Base-by-base conservation (phyloP, 441 rosid species). In the Populus hybrid region DNA sequence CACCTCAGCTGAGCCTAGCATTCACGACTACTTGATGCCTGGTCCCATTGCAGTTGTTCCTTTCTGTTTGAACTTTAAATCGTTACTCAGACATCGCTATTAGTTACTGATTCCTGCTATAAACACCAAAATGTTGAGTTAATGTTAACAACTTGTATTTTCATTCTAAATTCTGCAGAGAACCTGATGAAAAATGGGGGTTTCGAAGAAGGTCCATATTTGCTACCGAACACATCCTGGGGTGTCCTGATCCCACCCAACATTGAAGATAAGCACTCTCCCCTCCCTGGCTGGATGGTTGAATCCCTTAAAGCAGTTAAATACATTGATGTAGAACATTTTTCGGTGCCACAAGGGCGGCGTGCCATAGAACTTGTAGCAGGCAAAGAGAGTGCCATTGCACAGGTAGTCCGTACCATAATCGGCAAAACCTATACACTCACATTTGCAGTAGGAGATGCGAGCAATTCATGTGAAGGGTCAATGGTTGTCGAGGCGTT, bases 221-320 rank as follows among this genome's bases (percentile, higher is more conserved):
- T 93, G 9, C 82, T 93, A 72, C 95, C 93, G 20, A 93, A 92
- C 93, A 80, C 91, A 50, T 74, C 94, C 3, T 92, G 91, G 76
- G 99, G 98, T 10, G 94, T 90, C 18, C 78, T 94, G 3, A 87
- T 94, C 74, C 97, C 98, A 67, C 99, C 99, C 18, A 89, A 93
- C 88, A 90, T 94, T 70, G 91, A 93, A 73, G 99, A 94, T 69
- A 89, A 88, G 24, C 95, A 93, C 86, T 90, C 94, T 4, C 95
- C 99, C 0, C 86, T 94, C 35, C 98, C 94, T 0, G 95, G 92
- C 5, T 94, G 98, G 99, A 89, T 89, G 86, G 89, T 92, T 2
- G 98, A 90, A 59, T 94, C 99, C 46, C 93, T 93, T 5, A 94
- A 94, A 86, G 98, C 98, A 2, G 97, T 94, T 21, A 94, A 93